phyloP scores from a whole-genome alignment of 305 asterid species.

The Ajuga reptans region DNA sequence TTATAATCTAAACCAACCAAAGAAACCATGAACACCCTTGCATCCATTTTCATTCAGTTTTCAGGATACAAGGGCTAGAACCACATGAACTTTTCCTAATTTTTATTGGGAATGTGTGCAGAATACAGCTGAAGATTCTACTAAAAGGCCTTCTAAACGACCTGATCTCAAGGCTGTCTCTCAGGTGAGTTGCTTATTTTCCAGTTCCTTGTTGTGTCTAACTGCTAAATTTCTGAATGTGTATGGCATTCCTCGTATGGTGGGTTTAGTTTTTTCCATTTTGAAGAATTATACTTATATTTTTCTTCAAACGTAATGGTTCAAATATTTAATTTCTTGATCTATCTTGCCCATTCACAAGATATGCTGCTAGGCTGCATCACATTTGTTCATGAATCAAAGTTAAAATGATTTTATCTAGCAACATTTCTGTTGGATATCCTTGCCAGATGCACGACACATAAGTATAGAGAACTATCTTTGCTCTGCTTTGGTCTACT shows the following conservation, averaged over 20 bases:
- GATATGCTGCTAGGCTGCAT: too few species aligned
- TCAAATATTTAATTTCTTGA: too few species aligned
- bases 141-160: constrained; percentile 44
- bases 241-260: not conserved
- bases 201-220: not conserved
- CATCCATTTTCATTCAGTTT: too few species aligned
- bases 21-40: too few species aligned
- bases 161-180: constrained; percentile 78
- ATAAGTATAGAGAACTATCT: not conserved
- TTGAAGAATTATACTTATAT: not conserved
- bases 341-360: too few species aligned
- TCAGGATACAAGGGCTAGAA: too few species aligned
- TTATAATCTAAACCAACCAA: too few species aligned
- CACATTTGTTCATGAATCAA: not conserved
- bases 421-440: not conserved
- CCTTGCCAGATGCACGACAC: not conserved
- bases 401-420: not conserved
- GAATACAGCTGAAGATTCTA: constrained; percentile 25
- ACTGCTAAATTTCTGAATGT: not conserved
- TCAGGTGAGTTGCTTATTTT: constrained; percentile 36
- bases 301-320: not conserved
- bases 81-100: not conserved
- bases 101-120: constrained; percentile 27
- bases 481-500: not conserved
- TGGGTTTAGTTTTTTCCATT: not conserved